Evolutionary conservation across 441 rosid species (phyloP), one percentile per base, ranked within the genome.

Genomic region (Kokia cookei): DNA sequence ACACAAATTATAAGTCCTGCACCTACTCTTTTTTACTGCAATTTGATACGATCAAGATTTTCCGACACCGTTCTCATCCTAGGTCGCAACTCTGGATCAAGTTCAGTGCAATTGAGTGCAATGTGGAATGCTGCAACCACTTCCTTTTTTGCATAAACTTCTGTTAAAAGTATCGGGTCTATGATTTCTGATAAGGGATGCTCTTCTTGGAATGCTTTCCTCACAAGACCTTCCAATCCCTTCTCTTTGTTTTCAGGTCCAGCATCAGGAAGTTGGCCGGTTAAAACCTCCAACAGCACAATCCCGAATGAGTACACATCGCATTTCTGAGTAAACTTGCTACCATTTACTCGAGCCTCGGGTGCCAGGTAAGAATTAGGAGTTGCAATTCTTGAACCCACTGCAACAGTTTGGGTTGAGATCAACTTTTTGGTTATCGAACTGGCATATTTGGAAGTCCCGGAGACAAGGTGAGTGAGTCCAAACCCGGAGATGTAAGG

Each of bases 271-370:
- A 74, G 53, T 54, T 78, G 79, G 24, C 97, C 95, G 0, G 97
- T 94, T 66, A 94, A 76, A 45, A 94, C 83, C 83, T 92, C 97
- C 93, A 94, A 72, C 62, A 94, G 76, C 14, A 91, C 75, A 40
- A 92, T 82, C 11, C 97, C 98, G 0, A 92, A 90, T 0, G 97
- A 90, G 81, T 86, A 94, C 29, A 92, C 97, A 54, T 94, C 96
- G 15, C 92, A 86, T 81, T 89, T 94, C 78, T 91, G 98, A 61
- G 86, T 87, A 75, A 86, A 79, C 84, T 90, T 94, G 79, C 71
- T 80, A 71, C 91, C 84, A 3, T 77, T 74, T 10, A 72, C 88
- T 60, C 87, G 89, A 73, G 93, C 92, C 76, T 91, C 97, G 0
- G 98, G 98, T 6, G 97, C 97, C 79, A 87, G 74, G 87, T 92